A percentile compares a stretch with the other conserved stretches of the same genome.
phyloP scores from a whole-genome alignment of 257 asterid genomes.

The Nicotiana obtusifolia region DNA sequence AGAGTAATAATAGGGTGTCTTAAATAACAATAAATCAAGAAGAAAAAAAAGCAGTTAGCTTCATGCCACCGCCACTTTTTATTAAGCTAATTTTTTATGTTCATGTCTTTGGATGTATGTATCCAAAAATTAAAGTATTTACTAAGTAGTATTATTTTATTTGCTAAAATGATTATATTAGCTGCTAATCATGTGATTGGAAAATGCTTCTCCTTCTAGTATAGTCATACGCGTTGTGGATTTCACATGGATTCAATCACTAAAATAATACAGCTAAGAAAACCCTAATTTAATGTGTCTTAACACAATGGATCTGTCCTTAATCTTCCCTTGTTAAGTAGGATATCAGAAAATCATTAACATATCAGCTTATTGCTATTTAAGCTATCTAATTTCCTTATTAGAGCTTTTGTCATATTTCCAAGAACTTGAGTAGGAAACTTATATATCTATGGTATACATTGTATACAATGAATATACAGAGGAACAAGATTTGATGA shows the following conservation, averaged over 20 bases:
- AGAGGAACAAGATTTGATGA: constrained; percentile 50
- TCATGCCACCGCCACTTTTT: neutral
- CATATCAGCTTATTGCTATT: neutral
- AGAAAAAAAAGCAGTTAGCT: neutral
- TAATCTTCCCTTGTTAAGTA: neutral
- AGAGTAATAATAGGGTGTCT: neutral
- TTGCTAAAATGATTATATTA: constrained; percentile 5
- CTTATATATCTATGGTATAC: neutral
- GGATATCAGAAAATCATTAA: neutral
- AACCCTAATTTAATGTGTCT: neutral
- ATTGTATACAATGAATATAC: constrained; percentile 10
- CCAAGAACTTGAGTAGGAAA: neutral
- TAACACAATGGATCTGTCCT: constrained; percentile 1
- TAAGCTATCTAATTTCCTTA: neutral
- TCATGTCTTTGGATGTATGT: neutral
- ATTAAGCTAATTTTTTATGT: neutral
- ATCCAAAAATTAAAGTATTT: neutral
- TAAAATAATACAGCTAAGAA: neutral
- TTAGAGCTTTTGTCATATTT: neutral
- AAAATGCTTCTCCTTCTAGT: neutral
- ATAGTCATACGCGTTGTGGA: neutral
- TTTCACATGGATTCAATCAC: neutral
- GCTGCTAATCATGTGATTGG: constrained; percentile 21
- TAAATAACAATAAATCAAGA: neutral
- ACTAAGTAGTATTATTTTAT: neutral